Evolutionary conservation across 495 filamentous ascomycete species (phyloP), one percentile per base, ranked within the genome.

Genomic region (Hypomontagnella submonticulosa): DNA sequence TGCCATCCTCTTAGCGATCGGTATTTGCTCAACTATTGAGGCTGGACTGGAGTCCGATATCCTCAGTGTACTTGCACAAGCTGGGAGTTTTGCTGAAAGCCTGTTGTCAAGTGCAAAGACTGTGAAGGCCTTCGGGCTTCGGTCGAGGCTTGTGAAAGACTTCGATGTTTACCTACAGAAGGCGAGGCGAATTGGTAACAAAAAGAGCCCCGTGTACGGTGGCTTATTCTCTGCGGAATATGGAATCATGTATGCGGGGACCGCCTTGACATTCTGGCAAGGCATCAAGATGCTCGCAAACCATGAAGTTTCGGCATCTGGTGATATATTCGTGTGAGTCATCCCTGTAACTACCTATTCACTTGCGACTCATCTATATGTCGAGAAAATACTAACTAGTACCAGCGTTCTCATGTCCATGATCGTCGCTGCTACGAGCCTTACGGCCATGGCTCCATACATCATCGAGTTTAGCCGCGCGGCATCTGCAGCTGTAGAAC

Each of bases 361-460:
- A n/a, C 19, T 23, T 20, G 6, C n/a, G n/a, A n/a, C n/a, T n/a
- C n/a, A n/a, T n/a, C n/a, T 23, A 5, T 23, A 3, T 46, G 11
- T 46, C 6, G 2, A 6, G 23, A 6, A 46, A 20, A 20, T 46
- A 23, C 8, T 23, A 27, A 46, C 3, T 19, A 23, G 20, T 20
- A 4, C 2, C 5, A 41, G 38, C 12, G 27, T 43, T 18, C 52
- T 56, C 23, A 19, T 61, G 87, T 46, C 42, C 4, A 16, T 46
- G 0, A 46, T 97, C 76, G 91, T 95, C 59, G 71, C 63, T 12
- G 61, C 69, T 11, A 71, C 69, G 44, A 61, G 63, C 2, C 75
- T 83, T 8, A 67, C 65, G 2, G 50, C 33, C 8, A 59, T 79
- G 16, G 76, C 71, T 4, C 71, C 76, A 0, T 72, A 67, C 16